Conservation (phyloP, 306 rosid genomes). For the Albizia julibrissin region DNA sequence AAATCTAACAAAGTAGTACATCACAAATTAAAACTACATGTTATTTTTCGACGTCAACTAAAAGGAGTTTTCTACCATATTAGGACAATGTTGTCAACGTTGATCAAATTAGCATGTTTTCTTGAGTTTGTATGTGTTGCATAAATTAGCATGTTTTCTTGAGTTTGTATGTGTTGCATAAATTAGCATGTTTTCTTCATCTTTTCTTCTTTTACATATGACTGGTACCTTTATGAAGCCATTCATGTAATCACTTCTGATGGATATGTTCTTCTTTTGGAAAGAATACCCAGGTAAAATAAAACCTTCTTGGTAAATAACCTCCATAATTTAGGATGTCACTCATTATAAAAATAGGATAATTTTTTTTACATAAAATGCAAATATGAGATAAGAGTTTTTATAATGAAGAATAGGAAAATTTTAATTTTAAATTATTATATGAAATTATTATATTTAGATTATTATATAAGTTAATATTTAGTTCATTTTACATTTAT, state of each 20-base stretch:
- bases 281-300: slow-evolving; percentile 88
- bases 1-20: no score
- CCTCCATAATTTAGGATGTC: not conserved
- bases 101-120: no score
- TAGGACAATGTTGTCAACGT: no score
- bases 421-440: not conserved
- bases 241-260: slow-evolving; percentile 81
- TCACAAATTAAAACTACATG: no score
- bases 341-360: not conserved
- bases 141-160: no score
- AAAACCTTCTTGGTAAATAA: slow-evolving; percentile 1
- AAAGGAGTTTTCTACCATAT: no score
- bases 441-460: not conserved
- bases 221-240: slow-evolving; percentile 91
- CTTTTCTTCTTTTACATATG: slow-evolving; percentile 25
- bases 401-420: not conserved
- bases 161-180: no score
- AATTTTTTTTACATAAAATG: not conserved
- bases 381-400: not conserved
- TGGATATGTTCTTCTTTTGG: slow-evolving; percentile 91
- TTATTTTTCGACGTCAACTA: no score
- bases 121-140: no score
- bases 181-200: slow-evolving; percentile 14
- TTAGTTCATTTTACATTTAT: not conserved
- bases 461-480: not conserved